Evolutionary conservation across 179 eudicot genomes (phyloP), one percentile per base, ranked within the genome.

Genomic region (Beta macrorhiza): DNA sequence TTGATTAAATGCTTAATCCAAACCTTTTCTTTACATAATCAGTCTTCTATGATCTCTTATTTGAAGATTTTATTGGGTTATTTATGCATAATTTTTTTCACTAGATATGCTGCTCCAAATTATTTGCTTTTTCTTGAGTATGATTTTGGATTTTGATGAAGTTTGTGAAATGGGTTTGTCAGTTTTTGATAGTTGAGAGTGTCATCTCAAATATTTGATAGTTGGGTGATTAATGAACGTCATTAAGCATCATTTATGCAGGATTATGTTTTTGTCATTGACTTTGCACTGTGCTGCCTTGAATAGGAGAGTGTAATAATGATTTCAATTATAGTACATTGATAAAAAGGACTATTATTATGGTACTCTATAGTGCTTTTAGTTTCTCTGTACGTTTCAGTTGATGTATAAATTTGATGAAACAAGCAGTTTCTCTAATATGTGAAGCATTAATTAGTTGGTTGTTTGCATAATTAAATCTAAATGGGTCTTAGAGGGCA

Each of bases 201-300:
- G 42, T 37, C 42, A 37, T 37, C 42, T 37, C 42, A 37, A 37
- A 37, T 37, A 1, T 72, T 51, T 1, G 2, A 62, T 49, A 47
- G 4, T 19, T 61, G 14, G 16, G 57, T 76, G 13, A 5, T 63
- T 45, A 7, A 75, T 32, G 56, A 77, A 22, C 17, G 4, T 5
- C 17, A 75, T 57, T 5, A n/a, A 12, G n/a, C 9, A 76, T 59
- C 8, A 45, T 58, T 75, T 16, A 16, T 57, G 53, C n/a, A 5
- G 32, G n/a, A 0, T 56, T 59, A 2, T 32, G 5, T 2, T 56
- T 17, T 22, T 72, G 37, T 22, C 37, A 72, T 72, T 51, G 75
- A 51, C 75, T 72, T 71, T 72, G 32, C 13, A 71, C 15, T 49
- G 12, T 72, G 42, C 57, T 72, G 75, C 58, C 32, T 72, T 72